Base-by-base conservation (phyloP, 768 basidiomycete species). In the Dictyophora rubrovolvata region DNA sequence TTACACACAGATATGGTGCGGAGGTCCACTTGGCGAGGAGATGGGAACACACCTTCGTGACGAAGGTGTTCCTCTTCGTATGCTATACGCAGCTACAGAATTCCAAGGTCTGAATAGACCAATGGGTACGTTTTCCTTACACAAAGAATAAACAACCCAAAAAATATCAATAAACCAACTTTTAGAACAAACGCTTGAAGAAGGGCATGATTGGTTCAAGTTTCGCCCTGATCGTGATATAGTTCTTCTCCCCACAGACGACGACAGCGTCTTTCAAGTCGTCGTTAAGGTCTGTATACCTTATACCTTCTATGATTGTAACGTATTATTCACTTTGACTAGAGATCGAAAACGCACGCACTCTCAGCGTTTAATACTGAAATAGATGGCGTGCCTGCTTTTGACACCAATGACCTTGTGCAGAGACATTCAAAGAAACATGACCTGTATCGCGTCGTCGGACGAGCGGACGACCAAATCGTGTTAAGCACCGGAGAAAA, bases 391-490 rank as follows among this genome's bases (percentile, higher is more conserved):
- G 57, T 63, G 5, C 60, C 63, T 5, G 72, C 68, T 1, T 77
- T 73, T 59, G 69, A 72, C 18, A 76, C 75, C 0, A 70, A 66
- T 35, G 77, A 78, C 57, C 68, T 79, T 0, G 54, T 79, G 11
- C 49, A 70, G 21, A 71, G 64, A 7, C 77, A 80, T 63, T 76
- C 77, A 5, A 69, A 68, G 0, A 71, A 73, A 18, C 66, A 64
- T 1, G 64, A 65, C 1, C 61, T 70, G 28, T 77, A 70, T 68
- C 72, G 66, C 55, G 63, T 79, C 1, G 70, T 66, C 52, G 77
- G 79, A 1, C 68, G 79, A 16, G 67, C 64, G 9, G 78, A 78
- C 57, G 78, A 79, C 57, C 77, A 78, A 63, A 74, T 79, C 46
- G 73, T 74, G 65, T 69, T 74, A 48, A 69, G 65, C 34, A 75